Evolutionary conservation across 441 rosid species (phyloP).

Genomic region (Pelargonium australe): DNA sequence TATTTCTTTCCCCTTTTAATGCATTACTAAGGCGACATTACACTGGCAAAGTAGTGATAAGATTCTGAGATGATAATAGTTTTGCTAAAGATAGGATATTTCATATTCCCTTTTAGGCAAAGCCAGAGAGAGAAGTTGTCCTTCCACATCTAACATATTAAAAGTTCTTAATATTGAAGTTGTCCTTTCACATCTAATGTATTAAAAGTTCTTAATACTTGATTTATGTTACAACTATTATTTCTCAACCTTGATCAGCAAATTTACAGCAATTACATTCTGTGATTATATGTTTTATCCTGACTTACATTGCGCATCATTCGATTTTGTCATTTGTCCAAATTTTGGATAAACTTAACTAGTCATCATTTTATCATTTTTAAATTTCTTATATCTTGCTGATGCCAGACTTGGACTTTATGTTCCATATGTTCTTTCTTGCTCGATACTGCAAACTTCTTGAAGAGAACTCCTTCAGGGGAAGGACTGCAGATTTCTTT

Average conservation of each 20-base stretch:
- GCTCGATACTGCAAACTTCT: constrained; percentile 99
- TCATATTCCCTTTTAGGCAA: not conserved
- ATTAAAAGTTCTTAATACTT: not conserved
- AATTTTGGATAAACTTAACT: not conserved
- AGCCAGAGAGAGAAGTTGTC: not conserved
- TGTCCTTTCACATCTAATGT: not conserved
- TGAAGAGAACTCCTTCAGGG: constrained; percentile 98
- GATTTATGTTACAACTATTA: too few species aligned
- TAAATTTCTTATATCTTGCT: constrained; percentile 18
- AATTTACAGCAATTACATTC: not conserved
- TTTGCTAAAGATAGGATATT: not conserved
- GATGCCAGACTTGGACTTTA: constrained; percentile 78
- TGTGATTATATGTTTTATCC: not conserved
- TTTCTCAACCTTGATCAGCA: not conserved
- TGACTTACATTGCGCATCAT: not conserved
- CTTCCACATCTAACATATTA: too few species aligned
- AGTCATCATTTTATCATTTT: not conserved
- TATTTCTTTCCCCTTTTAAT: not conserved
- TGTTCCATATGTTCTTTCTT: constrained; percentile 99
- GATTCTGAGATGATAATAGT: not conserved
- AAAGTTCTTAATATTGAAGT: too few species aligned
- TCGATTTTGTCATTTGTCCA: not conserved
- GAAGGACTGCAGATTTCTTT: constrained; percentile 96
- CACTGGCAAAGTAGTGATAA: not conserved
- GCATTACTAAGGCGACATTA: not conserved